phyloP scores from a whole-genome alignment of 75 land plant genomes.

The Chamaecyparis obtusa region DNA sequence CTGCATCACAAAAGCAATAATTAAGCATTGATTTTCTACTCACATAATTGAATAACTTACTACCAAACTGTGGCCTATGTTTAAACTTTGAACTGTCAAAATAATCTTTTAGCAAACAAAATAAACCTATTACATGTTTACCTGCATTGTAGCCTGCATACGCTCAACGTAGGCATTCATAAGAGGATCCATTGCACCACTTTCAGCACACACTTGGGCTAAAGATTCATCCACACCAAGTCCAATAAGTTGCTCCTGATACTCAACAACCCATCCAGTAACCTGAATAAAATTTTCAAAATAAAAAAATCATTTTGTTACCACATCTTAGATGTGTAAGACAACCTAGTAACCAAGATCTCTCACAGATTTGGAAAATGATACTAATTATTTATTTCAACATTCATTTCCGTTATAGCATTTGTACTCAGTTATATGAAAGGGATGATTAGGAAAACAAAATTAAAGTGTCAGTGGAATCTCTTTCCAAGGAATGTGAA shows the following conservation, averaged over 20 bases:
- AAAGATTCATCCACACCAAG: conserved; percentile 96
- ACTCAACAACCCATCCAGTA: conserved; percentile 97
- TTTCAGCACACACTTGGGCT: conserved; percentile 98
- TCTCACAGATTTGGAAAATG: background rate
- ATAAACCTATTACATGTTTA: conserved; percentile 16
- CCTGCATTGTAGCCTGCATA: conserved; percentile 93
- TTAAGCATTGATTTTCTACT: background rate
- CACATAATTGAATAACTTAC: background rate
- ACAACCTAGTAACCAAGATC: conserved; percentile 6
- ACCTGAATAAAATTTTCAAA: conserved; percentile 45
- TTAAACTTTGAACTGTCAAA: background rate
- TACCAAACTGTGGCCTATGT: background rate
- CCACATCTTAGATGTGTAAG: background rate
- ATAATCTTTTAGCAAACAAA: background rate
- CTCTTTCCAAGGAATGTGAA: background rate
- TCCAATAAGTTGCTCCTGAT: conserved; percentile 83
- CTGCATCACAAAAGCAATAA: conserved; percentile 39
- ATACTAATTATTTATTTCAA: background rate
- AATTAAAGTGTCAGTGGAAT: background rate
- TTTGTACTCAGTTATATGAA: background rate
- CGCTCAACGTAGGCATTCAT: conserved; percentile 99
- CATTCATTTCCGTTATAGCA: background rate
- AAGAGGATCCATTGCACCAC: conserved; percentile 99
- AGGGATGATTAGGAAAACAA: background rate
- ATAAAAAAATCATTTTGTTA: conserved; percentile 2